Evolutionary conservation across 768 basidiomycete genomes (phyloP), one percentile per base, ranked within the genome.

Genomic region (Psilocybe cyanescens): DNA sequence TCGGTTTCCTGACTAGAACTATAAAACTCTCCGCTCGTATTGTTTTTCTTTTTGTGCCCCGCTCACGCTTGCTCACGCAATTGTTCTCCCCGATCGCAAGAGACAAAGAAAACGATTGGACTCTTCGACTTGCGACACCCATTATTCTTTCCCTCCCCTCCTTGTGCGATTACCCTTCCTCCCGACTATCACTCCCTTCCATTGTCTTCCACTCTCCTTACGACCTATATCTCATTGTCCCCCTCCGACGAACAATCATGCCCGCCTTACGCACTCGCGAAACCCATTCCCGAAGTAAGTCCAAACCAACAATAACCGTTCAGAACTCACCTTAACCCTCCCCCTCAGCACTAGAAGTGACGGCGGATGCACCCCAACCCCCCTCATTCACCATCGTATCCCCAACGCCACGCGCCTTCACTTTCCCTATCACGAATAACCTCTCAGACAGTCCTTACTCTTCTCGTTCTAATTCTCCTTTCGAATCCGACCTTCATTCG

Each of bases 231-330:
- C 53, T 58, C 67, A 64, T 70, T 67, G 60, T 70, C 66, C 57
- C 60, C 72, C 75, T 75, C 74, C 24, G 24, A 74, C 72, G 64
- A 72, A 72, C 71, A 68, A 86, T 83, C 82, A 91, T 91, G 90
- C 90, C 90, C 75, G 88, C 88, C 55, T 80, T 86, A 71, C 89
- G 90, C 79, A 91, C 89, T 73, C 88, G 88, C 81, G 88, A 90
- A 81, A 87, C 83, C 81, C 83, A 80, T 65, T 75, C 82, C 72
- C 75, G 76, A 75, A 74, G 81, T 81, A 67, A 70, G 80, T 77
- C 35, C 41, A 61, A 41, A 37, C 39, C 45, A 59, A 55, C 54
- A 39, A 19, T 35, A 50, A 14, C 35, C 55, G 51, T 44, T 48
- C 53, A 45, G 30, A 29, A 61, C 31, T 45, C 37, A 56, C 59